A percentile compares a stretch with the other conserved stretches of the same genome.
Conservation (phyloP, 1,139 yeast genomes). For the Suhomyces choctaworum region DNA sequence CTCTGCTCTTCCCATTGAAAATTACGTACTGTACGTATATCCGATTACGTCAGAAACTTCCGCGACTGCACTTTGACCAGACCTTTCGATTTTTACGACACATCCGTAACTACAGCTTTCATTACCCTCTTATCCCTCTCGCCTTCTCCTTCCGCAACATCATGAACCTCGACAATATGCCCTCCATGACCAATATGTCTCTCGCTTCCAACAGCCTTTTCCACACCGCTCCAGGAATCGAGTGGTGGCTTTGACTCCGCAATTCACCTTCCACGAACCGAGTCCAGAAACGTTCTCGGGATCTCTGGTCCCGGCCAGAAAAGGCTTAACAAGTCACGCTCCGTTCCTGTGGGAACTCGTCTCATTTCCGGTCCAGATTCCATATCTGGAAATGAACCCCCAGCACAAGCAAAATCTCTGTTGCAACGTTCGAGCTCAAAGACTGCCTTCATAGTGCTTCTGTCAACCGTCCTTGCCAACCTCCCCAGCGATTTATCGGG, state of each 20-base stretch:
- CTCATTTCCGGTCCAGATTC: neutral
- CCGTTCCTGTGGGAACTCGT: neutral
- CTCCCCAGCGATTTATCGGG: slow-evolving; percentile 5
- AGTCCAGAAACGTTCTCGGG: too few relatives aligned
- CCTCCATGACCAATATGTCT: neutral
- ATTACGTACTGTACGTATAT: slow-evolving; percentile 2
- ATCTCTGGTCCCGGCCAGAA: neutral
- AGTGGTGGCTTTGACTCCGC: slow-evolving; percentile 28
- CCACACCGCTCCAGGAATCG: slow-evolving; percentile 16
- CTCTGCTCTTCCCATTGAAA: slow-evolving; percentile 13
- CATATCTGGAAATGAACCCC: neutral
- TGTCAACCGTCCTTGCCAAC: slow-evolving; percentile 2
- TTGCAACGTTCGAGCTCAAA: neutral
- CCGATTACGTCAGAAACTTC: too few relatives aligned
- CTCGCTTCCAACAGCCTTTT: slow-evolving; percentile 2
- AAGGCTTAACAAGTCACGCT: neutral
- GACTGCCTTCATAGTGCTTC: slow-evolving; percentile 4
- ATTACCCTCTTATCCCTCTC: too few relatives aligned
- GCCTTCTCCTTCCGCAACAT: slow-evolving; percentile 1
- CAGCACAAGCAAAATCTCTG: too few relatives aligned
- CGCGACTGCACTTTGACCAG: too few relatives aligned
- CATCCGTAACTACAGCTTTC: too few relatives aligned
- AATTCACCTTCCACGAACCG: too few relatives aligned
- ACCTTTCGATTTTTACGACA: too few relatives aligned
- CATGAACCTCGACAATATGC: slow-evolving; percentile 7